These are phyloP conservation scores for Xylariales sp. DNA, from an alignment of 2,329 filamentous ascomycete genomes.

Conservation along the genomic window DNA sequence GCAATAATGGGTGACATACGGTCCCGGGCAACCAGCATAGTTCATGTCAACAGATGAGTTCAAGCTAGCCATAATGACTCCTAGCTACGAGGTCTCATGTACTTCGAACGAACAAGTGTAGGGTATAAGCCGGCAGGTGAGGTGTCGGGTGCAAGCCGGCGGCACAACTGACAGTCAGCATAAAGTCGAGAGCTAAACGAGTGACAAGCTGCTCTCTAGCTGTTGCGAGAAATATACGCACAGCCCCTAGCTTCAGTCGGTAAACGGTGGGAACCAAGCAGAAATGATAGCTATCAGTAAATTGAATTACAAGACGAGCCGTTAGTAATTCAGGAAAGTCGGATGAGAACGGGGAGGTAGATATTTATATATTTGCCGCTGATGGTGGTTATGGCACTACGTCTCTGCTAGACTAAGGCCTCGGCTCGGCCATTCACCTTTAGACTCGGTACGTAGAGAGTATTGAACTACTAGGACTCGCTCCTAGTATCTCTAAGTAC, in stretches of 20 bases:
- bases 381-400: constrained; percentile 2
- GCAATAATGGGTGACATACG: constrained; percentile 29
- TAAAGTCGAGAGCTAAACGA: constrained; percentile 7
- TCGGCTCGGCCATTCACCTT: not conserved
- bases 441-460: constrained; percentile 2
- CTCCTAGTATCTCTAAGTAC: not conserved
- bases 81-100: not conserved
- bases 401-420: not conserved
- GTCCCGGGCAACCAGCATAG: constrained; percentile 31
- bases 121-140: not conserved
- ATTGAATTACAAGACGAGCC: no score
- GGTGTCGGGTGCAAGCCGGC: constrained; percentile 19
- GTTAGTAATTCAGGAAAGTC: not conserved
- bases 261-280: not conserved
- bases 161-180: constrained; percentile 12
- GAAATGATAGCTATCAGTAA: not conserved
- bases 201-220: constrained; percentile 2
- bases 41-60: constrained; percentile 28
- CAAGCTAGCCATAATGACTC: constrained; percentile 23
- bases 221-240: not conserved
- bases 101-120: not conserved
- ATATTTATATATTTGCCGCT: constrained; percentile 11
- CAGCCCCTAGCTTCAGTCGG: not conserved
- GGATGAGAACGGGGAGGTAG: constrained; percentile 6
- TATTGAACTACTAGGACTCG: constrained; percentile 8